Percentiles rank a stretch among this genome's conserved stretches.
Evolutionary conservation across 129 eudicot genomes (phyloP).

Genomic region (Apium graveolens): DNA sequence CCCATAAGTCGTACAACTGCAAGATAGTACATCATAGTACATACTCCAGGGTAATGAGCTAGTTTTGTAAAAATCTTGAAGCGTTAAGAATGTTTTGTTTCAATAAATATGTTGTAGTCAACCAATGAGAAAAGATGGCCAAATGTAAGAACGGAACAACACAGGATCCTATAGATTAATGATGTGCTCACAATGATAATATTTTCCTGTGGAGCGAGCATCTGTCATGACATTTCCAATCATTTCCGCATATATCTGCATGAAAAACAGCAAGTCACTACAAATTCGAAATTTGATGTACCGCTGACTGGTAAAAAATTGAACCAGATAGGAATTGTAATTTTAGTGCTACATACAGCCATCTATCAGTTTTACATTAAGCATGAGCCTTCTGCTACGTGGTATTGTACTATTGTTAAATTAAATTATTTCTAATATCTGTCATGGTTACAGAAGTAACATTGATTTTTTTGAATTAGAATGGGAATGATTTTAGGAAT

Average conservation of each 20-base stretch:
- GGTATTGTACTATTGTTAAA: background rate
- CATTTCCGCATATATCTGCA: slow-evolving; percentile 94
- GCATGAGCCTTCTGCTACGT: background rate
- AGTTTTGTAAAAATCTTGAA: background rate
- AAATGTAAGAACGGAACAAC: background rate
- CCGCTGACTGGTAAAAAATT: background rate
- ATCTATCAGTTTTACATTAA: background rate
- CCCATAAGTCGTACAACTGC: slow-evolving; percentile 99
- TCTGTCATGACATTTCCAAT: slow-evolving; percentile 98
- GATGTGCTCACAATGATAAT: slow-evolving; percentile 80
- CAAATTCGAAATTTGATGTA: background rate
- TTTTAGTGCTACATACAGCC: background rate
- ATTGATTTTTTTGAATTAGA: background rate
- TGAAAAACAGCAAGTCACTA: background rate
- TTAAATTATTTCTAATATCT: background rate
- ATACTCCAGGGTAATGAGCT: background rate
- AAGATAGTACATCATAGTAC: slow-evolving; percentile 17
- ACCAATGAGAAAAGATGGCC: background rate
- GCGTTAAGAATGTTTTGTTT: background rate
- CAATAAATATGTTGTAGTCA: background rate
- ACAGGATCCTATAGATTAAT: background rate
- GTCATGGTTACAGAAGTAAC: background rate
- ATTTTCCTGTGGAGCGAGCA: slow-evolving; percentile 98
- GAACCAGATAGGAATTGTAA: background rate
- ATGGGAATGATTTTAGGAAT: background rate